Percentiles rank a stretch among this genome's conserved stretches.
phyloP scores from a whole-genome alignment of 2,329 filamentous ascomycete genomes.

The Rutstroemia sp. region DNA sequence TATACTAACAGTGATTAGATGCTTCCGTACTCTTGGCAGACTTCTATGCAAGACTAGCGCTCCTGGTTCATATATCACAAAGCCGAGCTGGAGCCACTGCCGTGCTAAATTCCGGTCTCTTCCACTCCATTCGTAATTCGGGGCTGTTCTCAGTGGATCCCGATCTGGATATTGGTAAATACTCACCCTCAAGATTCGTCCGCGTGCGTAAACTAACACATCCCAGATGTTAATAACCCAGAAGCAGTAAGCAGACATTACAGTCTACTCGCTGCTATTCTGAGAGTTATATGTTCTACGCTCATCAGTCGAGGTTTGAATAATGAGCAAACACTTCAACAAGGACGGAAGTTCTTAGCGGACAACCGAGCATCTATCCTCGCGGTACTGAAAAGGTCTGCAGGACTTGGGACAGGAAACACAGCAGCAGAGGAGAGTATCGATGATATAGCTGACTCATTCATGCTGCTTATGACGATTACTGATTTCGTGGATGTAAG shows the following conservation, averaged over 20 bases:
- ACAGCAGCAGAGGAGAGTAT: slow-evolving; percentile 50
- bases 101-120: slow-evolving; percentile 83
- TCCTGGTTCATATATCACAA: slow-evolving; percentile 78
- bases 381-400: slow-evolving; percentile 83
- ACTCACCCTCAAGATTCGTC: not conserved
- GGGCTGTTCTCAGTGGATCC: slow-evolving; percentile 86
- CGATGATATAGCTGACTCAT: slow-evolving; percentile 73
- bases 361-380: slow-evolving; percentile 80
- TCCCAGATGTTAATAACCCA: slow-evolving; percentile 25
- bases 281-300: slow-evolving; percentile 75
- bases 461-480: slow-evolving; percentile 73
- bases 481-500: slow-evolving; percentile 82
- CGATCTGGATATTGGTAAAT: slow-evolving; percentile 69
- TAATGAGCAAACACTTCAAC: slow-evolving; percentile 64
- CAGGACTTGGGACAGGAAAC: slow-evolving; percentile 57
- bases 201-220: slow-evolving; percentile 7
- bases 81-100: slow-evolving; percentile 77
- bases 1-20: slow-evolving; percentile 21
- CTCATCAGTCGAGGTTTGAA: slow-evolving; percentile 75
- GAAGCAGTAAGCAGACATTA: slow-evolving; percentile 42
- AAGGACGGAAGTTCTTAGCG: slow-evolving; percentile 71
- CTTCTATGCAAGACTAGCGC: slow-evolving; percentile 65
- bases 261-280: slow-evolving; percentile 68
- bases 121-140: slow-evolving; percentile 72
- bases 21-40: slow-evolving; percentile 36